Percentiles rank a stretch among this genome's conserved stretches.
phyloP scores from a whole-genome alignment of 2,329 filamentous ascomycete genomes.

The Periconia sp. region DNA sequence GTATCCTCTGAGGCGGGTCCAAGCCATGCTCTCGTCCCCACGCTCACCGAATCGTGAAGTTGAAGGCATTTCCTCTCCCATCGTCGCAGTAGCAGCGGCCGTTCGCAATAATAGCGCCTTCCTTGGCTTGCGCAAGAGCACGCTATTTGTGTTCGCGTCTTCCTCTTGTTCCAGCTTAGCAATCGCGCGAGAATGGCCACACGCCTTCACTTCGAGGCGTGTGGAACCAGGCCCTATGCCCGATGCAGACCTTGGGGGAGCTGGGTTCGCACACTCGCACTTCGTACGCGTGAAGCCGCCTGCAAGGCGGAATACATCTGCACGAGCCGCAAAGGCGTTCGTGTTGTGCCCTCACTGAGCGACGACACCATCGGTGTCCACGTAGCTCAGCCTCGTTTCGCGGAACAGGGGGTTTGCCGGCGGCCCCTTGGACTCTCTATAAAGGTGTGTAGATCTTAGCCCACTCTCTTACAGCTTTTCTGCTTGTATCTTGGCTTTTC shows the following conservation, averaged over 20 bases:
- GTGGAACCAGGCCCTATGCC: not conserved
- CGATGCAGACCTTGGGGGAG: not conserved
- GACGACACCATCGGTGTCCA: not conserved
- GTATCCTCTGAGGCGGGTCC: not conserved
- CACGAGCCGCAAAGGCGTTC: constrained; percentile 3
- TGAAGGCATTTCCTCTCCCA: too few species aligned
- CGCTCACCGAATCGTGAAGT: not conserved
- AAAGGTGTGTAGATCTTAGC: not conserved
- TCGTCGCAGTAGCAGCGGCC: too few species aligned
- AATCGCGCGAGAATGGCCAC: not conserved
- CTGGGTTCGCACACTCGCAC: not conserved
- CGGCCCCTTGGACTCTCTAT: not conserved
- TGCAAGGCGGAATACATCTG: not conserved
- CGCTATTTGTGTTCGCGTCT: not conserved
- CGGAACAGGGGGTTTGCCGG: not conserved
- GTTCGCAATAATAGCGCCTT: too few species aligned
- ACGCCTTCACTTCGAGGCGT: not conserved
- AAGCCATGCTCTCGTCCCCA: not conserved
- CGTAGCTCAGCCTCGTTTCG: constrained; percentile 1
- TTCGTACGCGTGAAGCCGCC: not conserved
- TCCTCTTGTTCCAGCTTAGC: not conserved
- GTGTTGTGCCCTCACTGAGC: constrained; percentile 2
- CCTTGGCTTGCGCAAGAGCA: not conserved
- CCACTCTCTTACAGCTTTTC: not conserved
- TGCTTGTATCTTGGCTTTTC: not conserved